Evolutionary conservation across 352 stramenopile species (phyloP).

Genomic region (Phytophthora sojae): DNA sequence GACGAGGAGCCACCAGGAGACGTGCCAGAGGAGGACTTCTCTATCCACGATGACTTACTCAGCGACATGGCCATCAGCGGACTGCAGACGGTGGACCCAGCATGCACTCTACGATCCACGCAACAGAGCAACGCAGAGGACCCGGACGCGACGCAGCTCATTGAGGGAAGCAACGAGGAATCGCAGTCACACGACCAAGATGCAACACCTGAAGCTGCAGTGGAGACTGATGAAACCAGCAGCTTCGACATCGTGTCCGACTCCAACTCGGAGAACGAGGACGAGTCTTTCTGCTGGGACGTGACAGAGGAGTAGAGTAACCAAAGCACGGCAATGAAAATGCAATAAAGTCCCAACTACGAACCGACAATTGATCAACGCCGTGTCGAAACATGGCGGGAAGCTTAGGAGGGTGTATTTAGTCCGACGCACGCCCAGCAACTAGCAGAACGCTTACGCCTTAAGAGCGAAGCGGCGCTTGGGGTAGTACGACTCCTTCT

Average conservation of each 20-base stretch:
- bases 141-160: slow-evolving; percentile 26
- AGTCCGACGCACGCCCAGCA: slow-evolving; percentile 50
- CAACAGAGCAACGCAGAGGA: slow-evolving; percentile 58
- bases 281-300: slow-evolving; percentile 35
- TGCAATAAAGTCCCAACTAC: slow-evolving; percentile 1
- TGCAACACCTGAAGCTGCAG: slow-evolving; percentile 12
- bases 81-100: slow-evolving; percentile 51
- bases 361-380: slow-evolving; percentile 34
- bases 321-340: background rate
- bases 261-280: slow-evolving; percentile 59
- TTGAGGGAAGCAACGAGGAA: slow-evolving; percentile 30
- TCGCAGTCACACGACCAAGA: slow-evolving; percentile 15
- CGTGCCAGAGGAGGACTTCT: slow-evolving; percentile 43
- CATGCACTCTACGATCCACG: slow-evolving; percentile 61
- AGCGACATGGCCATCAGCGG: slow-evolving; percentile 50
- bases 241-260: slow-evolving; percentile 68
- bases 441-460: slow-evolving; percentile 86
- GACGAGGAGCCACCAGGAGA: slow-evolving; percentile 25
- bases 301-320: slow-evolving; percentile 32
- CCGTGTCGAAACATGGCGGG: slow-evolving; percentile 46
- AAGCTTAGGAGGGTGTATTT: slow-evolving; percentile 80
- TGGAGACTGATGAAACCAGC: slow-evolving; percentile 16
- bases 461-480: slow-evolving; percentile 98
- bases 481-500: slow-evolving; percentile 97
- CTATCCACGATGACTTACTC: slow-evolving; percentile 66